Base-by-base conservation (phyloP, 2,329 filamentous ascomycete species). In the Ilyonectria destructans region DNA sequence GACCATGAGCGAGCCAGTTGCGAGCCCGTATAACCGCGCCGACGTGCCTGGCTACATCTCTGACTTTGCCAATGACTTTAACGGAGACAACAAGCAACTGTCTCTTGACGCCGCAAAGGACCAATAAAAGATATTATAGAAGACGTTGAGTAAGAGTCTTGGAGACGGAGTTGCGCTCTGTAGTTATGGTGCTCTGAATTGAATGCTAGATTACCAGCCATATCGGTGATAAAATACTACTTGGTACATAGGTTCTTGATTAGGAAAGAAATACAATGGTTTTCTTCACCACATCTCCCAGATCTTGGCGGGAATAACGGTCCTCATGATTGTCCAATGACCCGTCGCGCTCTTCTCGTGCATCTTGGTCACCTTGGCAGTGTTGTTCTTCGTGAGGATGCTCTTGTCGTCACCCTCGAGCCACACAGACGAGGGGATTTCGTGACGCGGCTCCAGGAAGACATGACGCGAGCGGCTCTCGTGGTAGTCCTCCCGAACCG, bases 271-370 rank as follows among this genome's bases (percentile, higher is more conserved):
- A 58, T 21, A 19, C 19, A 49, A 13, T 31, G 48, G 33, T 13
- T 29, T 15, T 43, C 15, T 69, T 87, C 81, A 97, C 94, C 94
- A 98, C 76, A 90, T 88, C 83, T 97, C 92, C 96, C 96, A 99
- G 29, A 98, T 89, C 13, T 83, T 83, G 64, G 85, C 85, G 1
- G 95, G 95, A 69, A 98, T 74, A 3, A 98, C 95, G 1, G 84
- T 89, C 77, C 96, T 89, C 95, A 99, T 99, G 54, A 99, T 92
- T 49, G 83, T 85, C 96, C 96, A 99, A 82, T 99, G 96, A 10
- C 93, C 93, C 59, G 93, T 78, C 0, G 95, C 95, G 75, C 93
- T 94, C 76, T 89, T 85, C 76, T 90, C 86, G 78, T 97, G 95
- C 85, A 89, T 94, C 78, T 88, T 86, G 62, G 87, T 87, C 76